These are phyloP conservation scores for Cafeteria roenbergensis DNA, from an alignment of 108 stramenopile species.

Conservation along the genomic window DNA sequence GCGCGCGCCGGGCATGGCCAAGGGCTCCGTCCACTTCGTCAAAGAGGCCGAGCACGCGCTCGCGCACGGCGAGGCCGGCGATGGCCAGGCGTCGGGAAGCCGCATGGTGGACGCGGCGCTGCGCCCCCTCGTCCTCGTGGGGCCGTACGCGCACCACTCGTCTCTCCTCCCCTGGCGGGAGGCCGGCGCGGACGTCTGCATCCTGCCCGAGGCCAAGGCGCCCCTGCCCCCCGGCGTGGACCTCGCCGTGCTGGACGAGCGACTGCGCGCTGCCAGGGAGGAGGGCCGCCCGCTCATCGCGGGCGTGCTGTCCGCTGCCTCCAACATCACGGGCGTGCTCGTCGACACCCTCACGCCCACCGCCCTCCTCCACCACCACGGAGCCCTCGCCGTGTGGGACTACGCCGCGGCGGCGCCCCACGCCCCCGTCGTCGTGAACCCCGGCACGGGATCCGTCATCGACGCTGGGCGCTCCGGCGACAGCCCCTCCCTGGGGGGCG, in stretches of 20 bases:
- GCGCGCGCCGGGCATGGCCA: too few species aligned
- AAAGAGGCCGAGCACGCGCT: background rate
- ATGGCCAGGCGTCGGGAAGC: background rate
- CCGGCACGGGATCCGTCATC: background rate
- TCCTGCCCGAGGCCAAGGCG: slow-evolving; percentile 14
- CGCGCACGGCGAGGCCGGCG: background rate
- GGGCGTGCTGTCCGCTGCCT: slow-evolving; percentile 74
- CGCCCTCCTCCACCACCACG: slow-evolving; percentile 59
- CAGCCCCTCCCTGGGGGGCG: background rate
- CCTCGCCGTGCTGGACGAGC: slow-evolving; percentile 50
- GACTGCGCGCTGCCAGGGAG: slow-evolving; percentile 41
- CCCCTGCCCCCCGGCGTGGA: slow-evolving; percentile 34
- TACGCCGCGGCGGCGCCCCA: slow-evolving; percentile 91
- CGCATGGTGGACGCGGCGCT: background rate
- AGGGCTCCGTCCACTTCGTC: slow-evolving; percentile 1
- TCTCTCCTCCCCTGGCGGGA: slow-evolving; percentile 92
- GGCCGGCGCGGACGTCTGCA: slow-evolving; percentile 38
- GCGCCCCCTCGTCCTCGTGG: slow-evolving; percentile 60
- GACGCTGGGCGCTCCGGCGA: background rate
- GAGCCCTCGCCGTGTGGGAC: slow-evolving; percentile 77
- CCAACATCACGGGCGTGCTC: slow-evolving; percentile 78
- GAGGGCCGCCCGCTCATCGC: slow-evolving; percentile 42
- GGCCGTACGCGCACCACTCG: slow-evolving; percentile 91
- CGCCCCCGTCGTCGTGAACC: slow-evolving; percentile 72
- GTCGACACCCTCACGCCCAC: slow-evolving; percentile 64